Evolutionary conservation across 2,329 filamentous ascomycete species (phyloP).

Genomic region (Xylariaceae sp.): DNA sequence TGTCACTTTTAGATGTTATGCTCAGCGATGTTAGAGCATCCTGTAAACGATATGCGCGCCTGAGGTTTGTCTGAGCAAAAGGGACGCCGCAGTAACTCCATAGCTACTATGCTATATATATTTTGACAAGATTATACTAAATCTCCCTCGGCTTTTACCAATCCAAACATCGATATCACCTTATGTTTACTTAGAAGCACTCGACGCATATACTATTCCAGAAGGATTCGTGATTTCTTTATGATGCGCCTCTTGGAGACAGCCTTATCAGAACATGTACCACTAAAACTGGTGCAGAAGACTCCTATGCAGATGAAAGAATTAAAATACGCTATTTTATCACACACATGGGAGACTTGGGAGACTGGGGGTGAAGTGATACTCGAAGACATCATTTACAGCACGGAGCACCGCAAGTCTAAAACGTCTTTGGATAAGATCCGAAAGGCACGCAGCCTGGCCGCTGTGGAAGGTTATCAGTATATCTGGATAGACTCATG

Average conservation of each 20-base stretch:
- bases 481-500: constrained; percentile 20
- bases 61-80: too few species aligned
- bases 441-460: neutral
- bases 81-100: too few species aligned
- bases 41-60: too few species aligned
- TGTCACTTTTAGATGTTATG: too few species aligned
- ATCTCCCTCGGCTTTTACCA: too few species aligned
- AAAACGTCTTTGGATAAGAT: neutral
- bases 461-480: neutral
- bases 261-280: constrained; percentile 3
- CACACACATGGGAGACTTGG: constrained; percentile 16
- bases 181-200: too few species aligned
- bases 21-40: too few species aligned
- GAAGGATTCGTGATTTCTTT: too few species aligned
- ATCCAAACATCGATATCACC: too few species aligned
- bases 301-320: constrained; percentile 11
- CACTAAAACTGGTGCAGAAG: constrained; percentile 21
- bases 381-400: constrained; percentile 4
- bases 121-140: constrained; percentile 8
- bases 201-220: too few species aligned
- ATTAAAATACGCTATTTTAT: constrained; percentile 11
- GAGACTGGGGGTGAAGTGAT: constrained; percentile 2
- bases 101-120: too few species aligned
- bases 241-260: too few species aligned
- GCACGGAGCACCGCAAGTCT: neutral